Evolutionary conservation across 352 stramenopile species (phyloP), one percentile per base, ranked within the genome.

Genomic region (Phytopythium chamaehyphon): DNA sequence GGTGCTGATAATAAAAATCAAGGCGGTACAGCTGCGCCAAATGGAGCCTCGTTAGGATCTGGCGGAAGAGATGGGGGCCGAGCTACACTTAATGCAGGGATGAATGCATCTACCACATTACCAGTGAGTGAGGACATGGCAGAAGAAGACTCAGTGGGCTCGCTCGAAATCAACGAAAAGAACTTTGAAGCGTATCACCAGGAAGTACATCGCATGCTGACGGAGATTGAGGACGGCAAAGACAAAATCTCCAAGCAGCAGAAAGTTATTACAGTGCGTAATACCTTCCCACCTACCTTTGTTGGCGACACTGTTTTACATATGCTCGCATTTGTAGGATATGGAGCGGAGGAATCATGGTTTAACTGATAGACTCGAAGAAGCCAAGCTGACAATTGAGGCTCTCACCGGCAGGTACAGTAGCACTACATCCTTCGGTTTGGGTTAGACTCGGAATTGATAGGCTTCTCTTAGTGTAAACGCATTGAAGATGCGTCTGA

Each of bases 111-210:
- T 31, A 37, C 1, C 16, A 24, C 11, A n/a, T n/a, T 33, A 14
- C 39, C 28, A 11, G 51, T 40, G 3, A 39, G 50, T 0, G 33
- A 46, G 3, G 43, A 46, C 0, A 33, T 45, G 18, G 46, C 39
- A 0, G 11, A 37, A 2, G 61, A 66, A n/a, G 22, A 28, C 3
- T 59, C 57, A 8, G 55, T 44, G 9, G 51, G 66, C 24, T 15
- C 45, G 0, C 35, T 72, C 8, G 74, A 76, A 28, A 59, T 89
- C 12, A 75, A 88, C 43, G 67, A 86, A 21, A 80, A 73, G 24
- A 83, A 69, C 47, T 90, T 92, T 42, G 76, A 90, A 38, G 58
- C 55, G 1, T 90, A 92, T 38, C 75, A 86, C 48, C 76, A 84
- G 23, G 74, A 91, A 47, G 57, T 89, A 8, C 65, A 83, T 15